Base-by-base conservation (phyloP, 257 asterid genomes). In the Gynochthodes officinalis region DNA sequence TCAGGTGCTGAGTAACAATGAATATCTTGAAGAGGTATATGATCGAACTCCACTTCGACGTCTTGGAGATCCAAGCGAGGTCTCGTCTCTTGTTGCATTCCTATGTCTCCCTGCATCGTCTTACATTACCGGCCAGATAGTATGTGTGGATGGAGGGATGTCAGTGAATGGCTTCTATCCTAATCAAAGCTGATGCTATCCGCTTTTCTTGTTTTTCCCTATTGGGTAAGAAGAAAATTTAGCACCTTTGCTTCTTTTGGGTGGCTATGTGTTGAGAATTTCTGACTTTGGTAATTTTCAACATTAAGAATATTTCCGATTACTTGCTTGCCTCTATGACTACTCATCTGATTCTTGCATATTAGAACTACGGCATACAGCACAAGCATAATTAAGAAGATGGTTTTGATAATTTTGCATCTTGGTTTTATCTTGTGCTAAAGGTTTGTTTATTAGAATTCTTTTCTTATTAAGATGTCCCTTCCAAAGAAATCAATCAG, bases 101-200 rank as follows among this genome's bases (percentile, higher is more conserved):
- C 93, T 89, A 60, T 89, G 96, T 77, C 67, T 89, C 27, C 93
- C 93, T 5, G 96, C 90, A 2, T 82, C 96, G 15, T 86, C 96
- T 4, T 89, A 78, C 55, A 81, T 87, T 37, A 89, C 93, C 0
- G 93, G 93, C 28, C 91, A 87, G 86, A 83, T 87, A 62, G 76
- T 89, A 70, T 83, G 86, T 37, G 86, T 84, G 16, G 93, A 89
- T 72, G 96, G 93, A 19, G 96, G 93, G 67, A 85, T 87, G 94
- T 79, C 89, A 39, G 79, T 88, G 48, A 86, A 86, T 71, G 94
- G 94, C 23, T 86, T 88, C 75, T 81, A 76, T 68, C 93, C 93
- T 7, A 77, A 43, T 55, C 78, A 64, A 37, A 23, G 19, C 40
- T 69, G 64, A 19, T 18, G 11, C 43, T 40, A 21, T 13, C 44